Base-by-base conservation (phyloP, 441 rosid species). In the Arabidopsis lyrata region DNA sequence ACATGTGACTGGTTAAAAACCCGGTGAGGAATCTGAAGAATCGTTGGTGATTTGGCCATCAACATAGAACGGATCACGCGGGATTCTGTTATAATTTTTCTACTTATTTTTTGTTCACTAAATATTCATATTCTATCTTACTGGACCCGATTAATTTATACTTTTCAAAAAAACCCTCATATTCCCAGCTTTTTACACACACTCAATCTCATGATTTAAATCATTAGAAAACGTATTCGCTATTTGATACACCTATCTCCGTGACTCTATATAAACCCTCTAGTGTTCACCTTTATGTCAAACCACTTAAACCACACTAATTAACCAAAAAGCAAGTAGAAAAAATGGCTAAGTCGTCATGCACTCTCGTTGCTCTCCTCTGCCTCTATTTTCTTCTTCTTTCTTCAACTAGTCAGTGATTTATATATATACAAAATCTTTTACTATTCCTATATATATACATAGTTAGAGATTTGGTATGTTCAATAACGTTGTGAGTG, bases 221-320 rank as follows among this genome's bases (percentile, higher is more conserved):
- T 29, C 4, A 44, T 27, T 44, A 63, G 66, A 36, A 22, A 63
- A 44, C 39, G 11, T 39, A 24, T 41, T 61, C 18, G 14, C 49
- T 41, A 29, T 16, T 63, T 1, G 20, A n/a, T 52, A 38, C 35
- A 61, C 14, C 36, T 24, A 42, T 55, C 50, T 55, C 18, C 16
- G 34, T n/a, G 42, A 56, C 63, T 68, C 63, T 68, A 68, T 68
- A 56, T 68, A 68, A 56, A 41, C 73, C 54, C 54, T 42, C 55
- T 42, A 68, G 54, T 15, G 13, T 29, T 54, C 16, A 53, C 50
- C 72, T 27, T 53, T 55, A 31, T 55, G 18, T 16, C 29, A 32
- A 56, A 55, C 73, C 44, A 42, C 34, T 16, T 16, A 6, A 6
- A 31, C 20, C 6, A 39, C 9, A 16, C 38, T 31, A 31, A 31